Evolutionary conservation across 106 monocot species (phyloP), one percentile per base, ranked within the genome.

Genomic region (Dactylorhiza incarnata): DNA sequence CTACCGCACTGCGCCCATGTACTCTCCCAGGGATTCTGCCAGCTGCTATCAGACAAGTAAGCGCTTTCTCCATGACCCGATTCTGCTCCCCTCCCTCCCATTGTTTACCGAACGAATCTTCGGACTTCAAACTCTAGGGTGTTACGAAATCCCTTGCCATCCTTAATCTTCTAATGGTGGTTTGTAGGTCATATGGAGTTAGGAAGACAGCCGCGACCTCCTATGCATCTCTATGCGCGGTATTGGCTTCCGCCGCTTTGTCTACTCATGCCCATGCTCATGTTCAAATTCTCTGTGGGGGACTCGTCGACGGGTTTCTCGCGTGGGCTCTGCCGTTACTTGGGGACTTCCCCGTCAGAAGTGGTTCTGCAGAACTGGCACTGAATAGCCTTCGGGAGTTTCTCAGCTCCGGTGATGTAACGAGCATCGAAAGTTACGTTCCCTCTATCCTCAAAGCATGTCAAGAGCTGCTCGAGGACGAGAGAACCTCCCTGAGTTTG

Each of bases 391-490:
- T 99, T 49, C 72, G 63, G 14, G 88, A 91, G 62, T 89, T 94
- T 49, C 94, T 99, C 45, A 77, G 62, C 25, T 24, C 56, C 22
- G 91, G 86, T 11, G 86, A 91, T 62, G 81, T 83, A 11, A 66
- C 49, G 10, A 76, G 78, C 48, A 46, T 80, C 7, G 89, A 85
- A 48, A 73, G 82, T 23, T 89, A 89, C 77, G 79, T 88, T 22
- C 84, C 82, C 2, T 62, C 87, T 2, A 89, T 94, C 46, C 87
- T 99, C 17, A 89, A 86, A 75, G 76, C 91, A 5, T 94, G 85
- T 72, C 94, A 89, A 46, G 89, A 89, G 77, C 77, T 99, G 74
- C 94, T 99, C 0, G 99, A 99, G 83, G 94, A 99, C 52, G 99
- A 99, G 83, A 87, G 91, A 71, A 99, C 99, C 66, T 83, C 94